Evolutionary conservation across 495 filamentous ascomycete species (phyloP).

Genomic region (Podospora conica): DNA sequence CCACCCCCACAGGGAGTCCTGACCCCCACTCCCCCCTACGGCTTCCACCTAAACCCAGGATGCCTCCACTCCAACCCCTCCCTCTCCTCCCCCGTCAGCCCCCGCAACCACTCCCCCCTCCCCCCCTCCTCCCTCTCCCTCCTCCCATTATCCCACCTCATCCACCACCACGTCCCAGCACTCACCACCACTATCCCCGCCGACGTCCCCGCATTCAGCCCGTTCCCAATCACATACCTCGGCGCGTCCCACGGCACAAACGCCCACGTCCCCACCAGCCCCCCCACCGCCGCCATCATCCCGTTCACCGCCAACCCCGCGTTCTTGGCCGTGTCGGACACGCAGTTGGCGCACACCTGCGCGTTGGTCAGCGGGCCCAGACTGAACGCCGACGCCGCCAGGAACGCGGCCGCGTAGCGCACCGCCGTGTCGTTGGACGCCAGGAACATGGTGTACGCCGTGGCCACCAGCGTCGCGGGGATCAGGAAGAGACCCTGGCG

Average conservation of each 20-base stretch:
- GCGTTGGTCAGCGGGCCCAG: conserved; percentile 55
- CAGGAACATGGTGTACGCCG: conserved; percentile 4
- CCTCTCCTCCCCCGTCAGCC: conserved; percentile 43
- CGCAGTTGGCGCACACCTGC: conserved; percentile 55
- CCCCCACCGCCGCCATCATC: conserved; percentile 62
- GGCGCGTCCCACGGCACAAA: conserved; percentile 56
- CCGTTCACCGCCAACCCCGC: conserved; percentile 57
- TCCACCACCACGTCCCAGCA: conserved; percentile 44
- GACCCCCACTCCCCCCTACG: not conserved
- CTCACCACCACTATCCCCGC: conserved; percentile 41
- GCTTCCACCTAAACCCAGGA: conserved; percentile 39
- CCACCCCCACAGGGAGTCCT: not conserved
- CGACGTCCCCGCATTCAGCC: conserved; percentile 54
- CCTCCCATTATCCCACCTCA: conserved; percentile 51
- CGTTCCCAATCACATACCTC: conserved; percentile 61
- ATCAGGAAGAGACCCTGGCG: conserved; percentile 8
- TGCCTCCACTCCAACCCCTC: conserved; percentile 62
- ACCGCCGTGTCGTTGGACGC: not conserved
- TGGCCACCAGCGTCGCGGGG: not conserved
- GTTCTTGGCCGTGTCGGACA: conserved; percentile 56
- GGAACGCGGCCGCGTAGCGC: conserved; percentile 4
- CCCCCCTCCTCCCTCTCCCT: conserved; percentile 39
- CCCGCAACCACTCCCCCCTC: conserved; percentile 40
- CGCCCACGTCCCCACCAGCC: conserved; percentile 58
- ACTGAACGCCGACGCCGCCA: conserved; percentile 41